Evolutionary conservation across 1,284 basidiomycete genomes (phyloP).

Genomic region (Tylopilus sp.): DNA sequence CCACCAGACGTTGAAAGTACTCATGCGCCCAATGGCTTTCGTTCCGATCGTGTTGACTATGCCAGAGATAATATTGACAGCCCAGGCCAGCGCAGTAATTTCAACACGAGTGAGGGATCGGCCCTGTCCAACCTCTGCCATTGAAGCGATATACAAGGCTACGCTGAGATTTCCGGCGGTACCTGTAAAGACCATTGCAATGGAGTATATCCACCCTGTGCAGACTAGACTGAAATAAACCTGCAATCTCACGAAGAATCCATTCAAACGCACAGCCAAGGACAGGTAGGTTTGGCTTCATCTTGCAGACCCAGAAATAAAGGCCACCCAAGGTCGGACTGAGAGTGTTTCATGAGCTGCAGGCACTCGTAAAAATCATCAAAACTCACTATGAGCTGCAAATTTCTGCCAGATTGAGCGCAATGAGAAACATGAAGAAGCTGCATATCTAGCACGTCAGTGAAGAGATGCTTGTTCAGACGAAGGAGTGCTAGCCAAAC

Average conservation of each 20-base stretch:
- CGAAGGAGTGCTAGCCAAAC: neutral
- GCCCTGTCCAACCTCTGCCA: constrained; percentile 51
- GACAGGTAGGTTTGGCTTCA: constrained; percentile 55
- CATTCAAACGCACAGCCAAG: constrained; percentile 49
- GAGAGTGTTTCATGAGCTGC: constrained; percentile 1
- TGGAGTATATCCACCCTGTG: constrained; percentile 62
- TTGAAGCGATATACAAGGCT: constrained; percentile 54
- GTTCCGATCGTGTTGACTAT: constrained; percentile 57
- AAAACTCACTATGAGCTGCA: constrained; percentile 54
- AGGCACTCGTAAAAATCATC: neutral
- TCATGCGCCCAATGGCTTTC: constrained; percentile 57
- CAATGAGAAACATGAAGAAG: constrained; percentile 59
- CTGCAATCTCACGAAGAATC: neutral
- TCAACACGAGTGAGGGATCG: constrained; percentile 49
- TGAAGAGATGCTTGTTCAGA: neutral
- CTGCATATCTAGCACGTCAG: constrained; percentile 48
- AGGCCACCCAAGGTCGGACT: constrained; percentile 59
- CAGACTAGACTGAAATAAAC: constrained; percentile 37
- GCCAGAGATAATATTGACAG: constrained; percentile 54
- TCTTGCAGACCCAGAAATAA: constrained; percentile 66
- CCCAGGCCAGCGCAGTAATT: constrained; percentile 57
- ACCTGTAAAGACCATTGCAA: constrained; percentile 61
- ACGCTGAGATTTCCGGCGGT: constrained; percentile 60
- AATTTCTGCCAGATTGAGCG: constrained; percentile 57
- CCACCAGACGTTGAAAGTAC: constrained; percentile 61